Conservation (phyloP, 495 filamentous ascomycete genomes). For the Trichoderma parareesei region DNA sequence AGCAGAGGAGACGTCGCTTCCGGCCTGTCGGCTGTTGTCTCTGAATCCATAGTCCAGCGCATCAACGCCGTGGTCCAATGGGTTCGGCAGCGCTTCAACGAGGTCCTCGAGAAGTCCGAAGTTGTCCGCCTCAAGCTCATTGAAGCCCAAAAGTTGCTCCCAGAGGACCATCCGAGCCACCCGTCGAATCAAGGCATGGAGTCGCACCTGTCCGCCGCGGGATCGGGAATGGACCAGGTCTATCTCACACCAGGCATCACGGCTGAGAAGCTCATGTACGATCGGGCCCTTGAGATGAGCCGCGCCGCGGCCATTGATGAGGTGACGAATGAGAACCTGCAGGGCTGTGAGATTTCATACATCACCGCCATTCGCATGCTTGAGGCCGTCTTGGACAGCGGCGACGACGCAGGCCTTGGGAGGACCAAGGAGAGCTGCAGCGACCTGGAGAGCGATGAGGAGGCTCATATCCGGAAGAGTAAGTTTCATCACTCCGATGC, state of each 20-base stretch:
- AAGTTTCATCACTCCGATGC: background rate
- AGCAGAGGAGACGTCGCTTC: slow-evolving; percentile 52
- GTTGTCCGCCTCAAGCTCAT: slow-evolving; percentile 79
- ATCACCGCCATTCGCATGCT: slow-evolving; percentile 86
- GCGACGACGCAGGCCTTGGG: slow-evolving; percentile 51
- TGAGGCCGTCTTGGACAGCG: slow-evolving; percentile 84
- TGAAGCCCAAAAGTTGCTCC: slow-evolving; percentile 77
- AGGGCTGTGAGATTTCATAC: slow-evolving; percentile 87
- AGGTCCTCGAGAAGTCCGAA: slow-evolving; percentile 91
- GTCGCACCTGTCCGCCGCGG: slow-evolving; percentile 35
- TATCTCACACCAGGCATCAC: slow-evolving; percentile 65
- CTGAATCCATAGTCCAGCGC: slow-evolving; percentile 52
- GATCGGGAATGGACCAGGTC: slow-evolving; percentile 46
- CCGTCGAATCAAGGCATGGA: slow-evolving; percentile 59
- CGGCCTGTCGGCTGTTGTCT: slow-evolving; percentile 33
- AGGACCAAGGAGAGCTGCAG: slow-evolving; percentile 29
- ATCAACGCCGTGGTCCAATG: slow-evolving; percentile 94
- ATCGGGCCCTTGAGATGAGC: slow-evolving; percentile 94
- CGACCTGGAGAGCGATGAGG: slow-evolving; percentile 20
- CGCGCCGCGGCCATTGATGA: slow-evolving; percentile 90
- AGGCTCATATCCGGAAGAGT: slow-evolving; percentile 16
- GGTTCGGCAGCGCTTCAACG: slow-evolving; percentile 89
- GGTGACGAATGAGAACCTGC: slow-evolving; percentile 80
- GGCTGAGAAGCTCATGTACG: slow-evolving; percentile 96
- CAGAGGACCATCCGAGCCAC: slow-evolving; percentile 77